Evolutionary conservation across 2,329 filamentous ascomycete genomes (phyloP).

Genomic region (Sporothrix humicola): DNA sequence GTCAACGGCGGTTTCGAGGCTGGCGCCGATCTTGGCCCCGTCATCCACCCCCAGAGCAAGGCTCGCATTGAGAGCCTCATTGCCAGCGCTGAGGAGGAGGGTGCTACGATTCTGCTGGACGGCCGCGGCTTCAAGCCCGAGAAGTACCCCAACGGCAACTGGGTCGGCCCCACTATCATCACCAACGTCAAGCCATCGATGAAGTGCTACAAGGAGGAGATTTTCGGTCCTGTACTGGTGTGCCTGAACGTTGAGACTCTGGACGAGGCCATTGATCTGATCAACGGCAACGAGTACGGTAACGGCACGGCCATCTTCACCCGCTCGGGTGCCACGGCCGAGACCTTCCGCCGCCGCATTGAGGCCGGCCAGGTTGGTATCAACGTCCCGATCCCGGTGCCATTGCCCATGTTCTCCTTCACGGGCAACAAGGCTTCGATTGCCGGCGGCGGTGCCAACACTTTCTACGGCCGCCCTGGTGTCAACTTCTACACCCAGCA

Average conservation of each 20-base stretch:
- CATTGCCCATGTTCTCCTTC: conserved; percentile 74
- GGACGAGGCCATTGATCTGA: conserved; percentile 78
- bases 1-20: conserved; percentile 83
- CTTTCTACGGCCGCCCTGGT: conserved; percentile 93
- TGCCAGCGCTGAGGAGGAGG: conserved; percentile 76
- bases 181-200: conserved; percentile 79
- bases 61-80: conserved; percentile 78
- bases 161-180: conserved; percentile 83
- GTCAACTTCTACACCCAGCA: conserved; percentile 95
- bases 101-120: conserved; percentile 81
- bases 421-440: conserved; percentile 86
- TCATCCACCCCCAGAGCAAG: conserved; percentile 80
- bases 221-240: conserved; percentile 84
- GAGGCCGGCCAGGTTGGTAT: conserved; percentile 86
- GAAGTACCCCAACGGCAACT: conserved; percentile 87
- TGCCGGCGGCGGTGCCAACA: conserved; percentile 88
- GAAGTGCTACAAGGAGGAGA: conserved; percentile 84
- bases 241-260: conserved; percentile 79
- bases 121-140: conserved; percentile 74
- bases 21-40: conserved; percentile 79
- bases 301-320: conserved; percentile 89
- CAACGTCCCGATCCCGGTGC: conserved; percentile 80
- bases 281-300: conserved; percentile 86
- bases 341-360: conserved; percentile 78
- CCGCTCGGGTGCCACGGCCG: conserved; percentile 74